A percentile compares a stretch with the other conserved stretches of the same genome.
phyloP scores from a whole-genome alignment of 75 land plant species.

The Pinus albicaulis region DNA sequence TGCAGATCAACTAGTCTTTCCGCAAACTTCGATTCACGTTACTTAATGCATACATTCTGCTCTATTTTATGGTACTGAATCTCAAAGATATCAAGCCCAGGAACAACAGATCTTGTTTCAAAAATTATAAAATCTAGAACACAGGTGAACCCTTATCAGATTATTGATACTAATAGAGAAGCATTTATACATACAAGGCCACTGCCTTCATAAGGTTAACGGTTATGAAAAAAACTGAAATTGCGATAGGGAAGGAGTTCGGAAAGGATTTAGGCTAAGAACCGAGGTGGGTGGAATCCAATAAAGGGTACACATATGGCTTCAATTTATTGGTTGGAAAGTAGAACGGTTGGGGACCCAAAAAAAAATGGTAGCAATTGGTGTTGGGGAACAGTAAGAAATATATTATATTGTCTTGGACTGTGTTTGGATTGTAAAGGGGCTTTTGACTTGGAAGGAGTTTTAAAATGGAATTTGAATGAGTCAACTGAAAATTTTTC shows the following conservation, averaged over 20 bases:
- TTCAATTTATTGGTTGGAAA: background rate
- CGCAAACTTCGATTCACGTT: background rate
- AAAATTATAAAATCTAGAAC: background rate
- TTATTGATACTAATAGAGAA: background rate
- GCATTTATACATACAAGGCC: background rate
- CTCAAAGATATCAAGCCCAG: background rate
- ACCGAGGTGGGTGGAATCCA: background rate
- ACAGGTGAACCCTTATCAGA: background rate
- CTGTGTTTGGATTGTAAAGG: no score
- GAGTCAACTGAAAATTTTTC: no score
- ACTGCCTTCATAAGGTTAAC: background rate
- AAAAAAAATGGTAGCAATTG: background rate
- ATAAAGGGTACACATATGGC: background rate
- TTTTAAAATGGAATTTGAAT: no score
- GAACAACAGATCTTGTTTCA: background rate
- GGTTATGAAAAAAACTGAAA: background rate
- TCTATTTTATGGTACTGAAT: background rate
- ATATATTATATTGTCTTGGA: no score
- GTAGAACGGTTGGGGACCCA: background rate
- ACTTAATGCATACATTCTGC: slow-evolving; percentile 1
- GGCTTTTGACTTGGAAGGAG: no score
- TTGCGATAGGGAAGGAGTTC: background rate
- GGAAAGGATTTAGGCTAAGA: background rate
- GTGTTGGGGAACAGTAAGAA: background rate
- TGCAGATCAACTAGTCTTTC: background rate